These are phyloP conservation scores for Casuarina equisetifolia DNA, from an alignment of 306 rosid species.

Conservation along the genomic window DNA sequence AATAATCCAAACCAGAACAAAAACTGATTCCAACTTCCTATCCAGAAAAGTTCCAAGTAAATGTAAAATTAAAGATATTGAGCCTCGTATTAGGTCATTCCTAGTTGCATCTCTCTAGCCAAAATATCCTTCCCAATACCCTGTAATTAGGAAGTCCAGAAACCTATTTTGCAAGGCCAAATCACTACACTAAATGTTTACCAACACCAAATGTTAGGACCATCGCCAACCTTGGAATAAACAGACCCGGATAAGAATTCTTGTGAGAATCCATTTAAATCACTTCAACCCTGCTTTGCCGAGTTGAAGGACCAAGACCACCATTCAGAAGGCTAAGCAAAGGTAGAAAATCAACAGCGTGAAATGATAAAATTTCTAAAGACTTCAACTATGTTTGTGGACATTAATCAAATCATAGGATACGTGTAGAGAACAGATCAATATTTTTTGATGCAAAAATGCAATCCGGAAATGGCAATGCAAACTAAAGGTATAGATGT, in stretches of 20 bases:
- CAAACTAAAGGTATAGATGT: neutral
- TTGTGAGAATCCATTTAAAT: neutral
- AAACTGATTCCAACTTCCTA: neutral
- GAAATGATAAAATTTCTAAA: neutral
- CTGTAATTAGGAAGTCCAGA: neutral
- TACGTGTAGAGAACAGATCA: neutral
- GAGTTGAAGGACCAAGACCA: neutral
- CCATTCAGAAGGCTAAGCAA: neutral
- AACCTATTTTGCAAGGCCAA: neutral
- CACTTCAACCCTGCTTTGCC: neutral
- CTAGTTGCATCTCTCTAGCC: neutral
- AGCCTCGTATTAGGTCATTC: neutral
- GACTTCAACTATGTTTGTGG: neutral
- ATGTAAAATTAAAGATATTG: neutral
- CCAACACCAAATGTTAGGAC: neutral
- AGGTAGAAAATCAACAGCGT: slow-evolving; percentile 2
- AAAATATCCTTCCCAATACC: neutral
- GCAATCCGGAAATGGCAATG: neutral
- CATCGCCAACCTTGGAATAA: neutral
- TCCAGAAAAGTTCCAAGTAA: neutral
- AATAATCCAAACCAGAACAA: neutral
- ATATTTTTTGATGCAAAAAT: neutral
- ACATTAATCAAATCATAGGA: neutral
- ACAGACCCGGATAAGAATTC: neutral
- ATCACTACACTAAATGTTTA: neutral